Percentiles rank a stretch among this genome's conserved stretches.
These are phyloP conservation scores for Colletotrichum orchidophilum DNA, from an alignment of 2,329 filamentous ascomycete genomes.

Conservation along the genomic window DNA sequence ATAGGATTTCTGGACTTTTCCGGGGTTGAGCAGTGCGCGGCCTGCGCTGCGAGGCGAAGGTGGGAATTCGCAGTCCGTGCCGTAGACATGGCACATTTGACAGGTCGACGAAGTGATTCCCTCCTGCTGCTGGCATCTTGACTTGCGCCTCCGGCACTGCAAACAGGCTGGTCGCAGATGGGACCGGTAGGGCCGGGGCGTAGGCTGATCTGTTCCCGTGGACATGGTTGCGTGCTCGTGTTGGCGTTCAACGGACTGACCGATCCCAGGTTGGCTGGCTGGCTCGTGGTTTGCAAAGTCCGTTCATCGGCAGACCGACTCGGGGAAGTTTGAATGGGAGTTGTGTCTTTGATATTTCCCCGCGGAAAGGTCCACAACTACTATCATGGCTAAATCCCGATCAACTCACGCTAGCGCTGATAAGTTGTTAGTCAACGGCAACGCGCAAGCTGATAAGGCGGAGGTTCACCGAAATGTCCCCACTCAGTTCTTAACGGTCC, in stretches of 20 bases:
- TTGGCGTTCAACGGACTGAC: not conserved
- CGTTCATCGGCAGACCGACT: constrained; percentile 24
- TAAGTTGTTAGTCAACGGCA: constrained; percentile 32
- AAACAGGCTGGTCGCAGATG: constrained; percentile 70
- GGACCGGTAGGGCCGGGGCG: constrained; percentile 64
- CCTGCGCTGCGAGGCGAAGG: constrained; percentile 26
- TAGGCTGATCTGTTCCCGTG: constrained; percentile 12
- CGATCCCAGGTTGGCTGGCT: too few relatives aligned
- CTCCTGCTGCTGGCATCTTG: constrained; percentile 63
- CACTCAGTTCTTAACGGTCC: not conserved
- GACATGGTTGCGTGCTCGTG: constrained; percentile 11
- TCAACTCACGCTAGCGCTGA: constrained; percentile 10
- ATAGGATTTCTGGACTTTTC: constrained; percentile 29
- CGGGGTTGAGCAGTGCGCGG: constrained; percentile 27
- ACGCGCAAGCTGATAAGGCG: constrained; percentile 32
- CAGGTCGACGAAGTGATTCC: constrained; percentile 62
- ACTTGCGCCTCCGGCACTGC: constrained; percentile 68
- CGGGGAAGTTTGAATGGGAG: constrained; percentile 23
- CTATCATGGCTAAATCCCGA: constrained; percentile 11
- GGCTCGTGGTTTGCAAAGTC: constrained; percentile 18
- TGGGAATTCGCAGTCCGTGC: constrained; percentile 65
- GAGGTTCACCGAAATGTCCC: constrained; percentile 29
- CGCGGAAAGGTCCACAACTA: constrained; percentile 31
- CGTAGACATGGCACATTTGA: constrained; percentile 66
- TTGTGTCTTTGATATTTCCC: constrained; percentile 31